Base-by-base conservation (phyloP, 1,284 basidiomycete species). In the Ustilago bromivora region DNA sequence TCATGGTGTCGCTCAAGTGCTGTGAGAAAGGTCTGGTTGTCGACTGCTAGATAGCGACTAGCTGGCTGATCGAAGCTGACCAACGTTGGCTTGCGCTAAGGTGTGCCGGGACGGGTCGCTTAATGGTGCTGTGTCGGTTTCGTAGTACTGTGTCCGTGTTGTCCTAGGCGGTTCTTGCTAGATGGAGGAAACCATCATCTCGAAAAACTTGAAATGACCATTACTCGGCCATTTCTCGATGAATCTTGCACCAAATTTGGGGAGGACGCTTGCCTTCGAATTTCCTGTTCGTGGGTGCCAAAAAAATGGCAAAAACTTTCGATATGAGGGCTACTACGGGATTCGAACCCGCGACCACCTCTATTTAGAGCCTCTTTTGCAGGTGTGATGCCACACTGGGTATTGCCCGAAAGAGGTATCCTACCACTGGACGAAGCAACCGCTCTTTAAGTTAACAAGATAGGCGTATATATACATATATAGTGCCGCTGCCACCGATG, bases 341-440 rank as follows among this genome's bases (percentile, higher is more conserved):
- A 73, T 68, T 73, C 71, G 71, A 73, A 73, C 71, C 47, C 71
- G 49, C 58, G 71, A 73, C 71, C 71, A 73, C 71, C 71, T 73
- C 71, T 73, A 73, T 57, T 49, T 19, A 46, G 43, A 46, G 43
- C 43, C 43, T 46, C 43, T 61, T 54, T 61, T 53, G 47, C 54
- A 51, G 46, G 61, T 72, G 61, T 64, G 64, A 11, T 53, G 10
- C 3, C 70, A 65, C 61, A 73, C 65, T 58, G 71, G 71, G 65
- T 60, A 28, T 47, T 61, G 41, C 71, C 71, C 71, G 71, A 73
- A 73, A 73, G 71, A 73, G 71, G 71, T 73, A 73, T 73, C 71
- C 71, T 73, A 73, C 71, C 71, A 73, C 71, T 73, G 65, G 71
- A 73, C 71, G 65, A 73, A 73, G 71, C 71, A 73, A 73, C 71